Evolutionary conservation across 2,329 filamentous ascomycete genomes (phyloP).

Genomic region (Colletotrichum sp.): DNA sequence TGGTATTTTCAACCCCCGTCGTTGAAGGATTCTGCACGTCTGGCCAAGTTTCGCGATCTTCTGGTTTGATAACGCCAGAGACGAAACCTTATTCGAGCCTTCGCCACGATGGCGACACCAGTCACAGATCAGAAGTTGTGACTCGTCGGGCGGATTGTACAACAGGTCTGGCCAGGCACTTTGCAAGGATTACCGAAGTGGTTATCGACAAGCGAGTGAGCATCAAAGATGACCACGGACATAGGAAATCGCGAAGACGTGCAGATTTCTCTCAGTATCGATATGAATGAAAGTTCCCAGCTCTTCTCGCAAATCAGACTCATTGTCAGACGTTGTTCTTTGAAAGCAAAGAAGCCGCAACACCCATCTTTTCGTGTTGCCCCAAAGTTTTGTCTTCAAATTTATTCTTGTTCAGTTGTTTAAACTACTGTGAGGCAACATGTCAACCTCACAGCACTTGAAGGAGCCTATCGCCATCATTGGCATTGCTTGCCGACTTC

Average conservation of each 20-base stretch:
- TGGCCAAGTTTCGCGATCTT: not conserved
- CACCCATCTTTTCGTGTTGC: not conserved
- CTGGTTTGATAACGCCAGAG: not conserved
- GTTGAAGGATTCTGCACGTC: not conserved
- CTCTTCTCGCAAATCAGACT: not conserved
- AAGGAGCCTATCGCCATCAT: conserved; percentile 42
- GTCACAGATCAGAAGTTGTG: not conserved
- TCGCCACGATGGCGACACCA: not conserved
- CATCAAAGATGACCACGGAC: not conserved
- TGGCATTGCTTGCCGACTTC: conserved; percentile 47
- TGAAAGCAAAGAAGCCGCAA: not conserved
- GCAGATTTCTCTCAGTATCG: not conserved
- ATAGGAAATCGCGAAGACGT: not conserved
- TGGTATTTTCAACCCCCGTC: not conserved
- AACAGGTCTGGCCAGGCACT: not conserved
- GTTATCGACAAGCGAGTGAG: not conserved
- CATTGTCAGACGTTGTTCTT: not conserved
- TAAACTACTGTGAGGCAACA: not conserved
- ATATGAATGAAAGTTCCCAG: not conserved
- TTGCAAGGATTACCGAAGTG: not conserved
- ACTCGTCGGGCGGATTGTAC: not conserved
- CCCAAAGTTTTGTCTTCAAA: not conserved
- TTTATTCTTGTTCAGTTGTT: not conserved
- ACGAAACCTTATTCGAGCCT: not conserved
- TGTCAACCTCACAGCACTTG: not conserved